A percentile compares a stretch with the other conserved stretches of the same genome.
phyloP scores from a whole-genome alignment of 2,329 filamentous ascomycete species.

The Hymenoscyphus linearis region DNA sequence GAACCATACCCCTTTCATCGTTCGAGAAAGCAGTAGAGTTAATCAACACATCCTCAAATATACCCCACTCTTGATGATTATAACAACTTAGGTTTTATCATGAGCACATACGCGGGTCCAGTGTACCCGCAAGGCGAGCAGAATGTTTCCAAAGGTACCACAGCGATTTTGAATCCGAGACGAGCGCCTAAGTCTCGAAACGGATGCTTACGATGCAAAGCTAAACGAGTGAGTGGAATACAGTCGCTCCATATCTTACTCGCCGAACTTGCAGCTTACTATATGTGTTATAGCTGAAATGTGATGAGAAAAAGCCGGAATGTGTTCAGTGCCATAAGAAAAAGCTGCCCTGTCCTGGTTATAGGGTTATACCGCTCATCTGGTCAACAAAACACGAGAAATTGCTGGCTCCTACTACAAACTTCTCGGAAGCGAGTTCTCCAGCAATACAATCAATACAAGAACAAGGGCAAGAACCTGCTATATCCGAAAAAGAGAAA shows the following conservation, averaged over 20 bases:
- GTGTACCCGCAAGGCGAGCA: background rate
- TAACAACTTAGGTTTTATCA: background rate
- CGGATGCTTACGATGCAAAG: slow-evolving; percentile 28
- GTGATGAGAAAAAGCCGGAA: slow-evolving; percentile 28
- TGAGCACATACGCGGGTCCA: background rate
- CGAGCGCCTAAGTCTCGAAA: slow-evolving; percentile 26
- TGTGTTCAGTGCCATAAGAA: slow-evolving; percentile 26
- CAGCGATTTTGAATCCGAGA: slow-evolving; percentile 19
- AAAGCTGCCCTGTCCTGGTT: slow-evolving; percentile 25
- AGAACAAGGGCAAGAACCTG: background rate
- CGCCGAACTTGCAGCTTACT: slow-evolving; percentile 4
- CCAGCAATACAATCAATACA: background rate
- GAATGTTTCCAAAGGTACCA: background rate
- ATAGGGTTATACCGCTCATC: slow-evolving; percentile 23
- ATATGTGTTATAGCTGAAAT: slow-evolving; percentile 24
- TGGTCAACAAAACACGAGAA: slow-evolving; percentile 32
- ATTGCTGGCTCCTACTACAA: slow-evolving; percentile 12
- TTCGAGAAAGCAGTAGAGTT: background rate
- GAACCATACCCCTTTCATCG: background rate
- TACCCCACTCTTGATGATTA: background rate
- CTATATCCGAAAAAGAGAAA: background rate
- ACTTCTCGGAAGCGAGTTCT: background rate
- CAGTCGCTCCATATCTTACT: background rate
- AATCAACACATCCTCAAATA: background rate
- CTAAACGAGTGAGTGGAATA: slow-evolving; percentile 22